phyloP scores from a whole-genome alignment of 2,329 filamentous ascomycete species.

The Pseudogymnoascus destructans region DNA sequence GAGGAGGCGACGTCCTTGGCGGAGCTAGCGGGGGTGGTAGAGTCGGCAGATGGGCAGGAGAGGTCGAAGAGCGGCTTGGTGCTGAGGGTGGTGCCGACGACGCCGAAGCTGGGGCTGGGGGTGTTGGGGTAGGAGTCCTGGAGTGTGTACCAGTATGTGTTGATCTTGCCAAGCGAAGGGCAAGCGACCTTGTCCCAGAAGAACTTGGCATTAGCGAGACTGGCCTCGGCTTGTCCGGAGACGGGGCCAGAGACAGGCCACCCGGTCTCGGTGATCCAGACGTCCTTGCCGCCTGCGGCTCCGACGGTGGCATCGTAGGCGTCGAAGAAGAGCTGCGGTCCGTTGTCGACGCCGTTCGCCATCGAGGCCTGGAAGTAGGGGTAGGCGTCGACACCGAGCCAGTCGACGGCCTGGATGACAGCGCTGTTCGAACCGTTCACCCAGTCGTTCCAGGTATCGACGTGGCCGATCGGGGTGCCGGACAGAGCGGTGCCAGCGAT shows the following conservation, averaged over 20 bases:
- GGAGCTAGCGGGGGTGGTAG: background rate
- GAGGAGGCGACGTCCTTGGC: background rate
- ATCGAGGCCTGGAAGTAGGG: constrained; percentile 67
- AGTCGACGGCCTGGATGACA: constrained; percentile 60
- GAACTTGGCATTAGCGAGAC: constrained; percentile 53
- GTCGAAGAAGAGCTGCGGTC: constrained; percentile 52
- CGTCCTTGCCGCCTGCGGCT: constrained; percentile 50
- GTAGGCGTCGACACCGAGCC: constrained; percentile 73
- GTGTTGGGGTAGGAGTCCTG: constrained; percentile 49
- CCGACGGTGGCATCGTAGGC: constrained; percentile 47
- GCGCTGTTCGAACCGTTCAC: constrained; percentile 58
- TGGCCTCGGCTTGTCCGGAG: constrained; percentile 49
- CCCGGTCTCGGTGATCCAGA: constrained; percentile 84
- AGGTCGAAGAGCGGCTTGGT: constrained; percentile 49
- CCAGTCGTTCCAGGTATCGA: constrained; percentile 80
- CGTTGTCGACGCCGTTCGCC: constrained; percentile 51
- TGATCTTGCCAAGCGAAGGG: constrained; percentile 48
- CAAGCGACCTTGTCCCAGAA: constrained; percentile 76
- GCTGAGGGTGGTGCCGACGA: constrained; percentile 43
- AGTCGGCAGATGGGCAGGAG: constrained; percentile 34
- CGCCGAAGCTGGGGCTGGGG: constrained; percentile 57
- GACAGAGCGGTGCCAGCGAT: constrained; percentile 50
- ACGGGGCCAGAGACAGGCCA: constrained; percentile 63
- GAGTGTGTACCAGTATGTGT: constrained; percentile 68
- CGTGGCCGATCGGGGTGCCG: constrained; percentile 57